Conservation (phyloP, 1,139 yeast species). For the Torulaspora pretoriensis region DNA sequence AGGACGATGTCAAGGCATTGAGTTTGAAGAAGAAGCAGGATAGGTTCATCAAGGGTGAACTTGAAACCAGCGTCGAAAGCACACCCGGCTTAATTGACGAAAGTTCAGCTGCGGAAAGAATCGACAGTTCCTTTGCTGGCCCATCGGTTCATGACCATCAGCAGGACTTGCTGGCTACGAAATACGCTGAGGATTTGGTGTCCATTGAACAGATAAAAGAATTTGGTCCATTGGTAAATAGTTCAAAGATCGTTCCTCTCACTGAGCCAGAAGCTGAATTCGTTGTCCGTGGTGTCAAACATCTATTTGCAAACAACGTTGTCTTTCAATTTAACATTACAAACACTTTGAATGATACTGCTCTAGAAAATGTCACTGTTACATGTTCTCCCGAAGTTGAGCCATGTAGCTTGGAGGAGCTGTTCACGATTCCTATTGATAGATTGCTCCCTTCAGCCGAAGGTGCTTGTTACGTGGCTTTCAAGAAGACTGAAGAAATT, state of each 20-base stretch:
- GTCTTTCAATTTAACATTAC: constrained; percentile 82
- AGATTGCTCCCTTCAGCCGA: constrained; percentile 65
- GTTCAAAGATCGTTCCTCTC: constrained; percentile 62
- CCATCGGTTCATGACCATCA: constrained; percentile 29
- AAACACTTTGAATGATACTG: constrained; percentile 76
- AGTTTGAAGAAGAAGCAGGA: constrained; percentile 43
- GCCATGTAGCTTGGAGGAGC: constrained; percentile 56
- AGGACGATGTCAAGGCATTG: constrained; percentile 52
- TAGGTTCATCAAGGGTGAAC: constrained; percentile 34
- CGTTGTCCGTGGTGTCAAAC: constrained; percentile 80
- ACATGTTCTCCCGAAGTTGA: constrained; percentile 50
- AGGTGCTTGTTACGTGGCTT: constrained; percentile 77
- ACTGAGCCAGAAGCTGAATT: constrained; percentile 94
- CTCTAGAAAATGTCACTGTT: constrained; percentile 77
- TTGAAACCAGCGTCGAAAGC: constrained; percentile 17
- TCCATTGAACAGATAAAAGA: constrained; percentile 59
- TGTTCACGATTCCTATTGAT: constrained; percentile 70
- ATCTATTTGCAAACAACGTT: constrained; percentile 68
- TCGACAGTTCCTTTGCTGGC: constrained; percentile 26
- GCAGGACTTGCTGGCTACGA: constrained; percentile 47
- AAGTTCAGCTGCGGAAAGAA: constrained; percentile 19
- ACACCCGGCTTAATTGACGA: constrained; percentile 12
- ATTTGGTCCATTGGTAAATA: constrained; percentile 73
- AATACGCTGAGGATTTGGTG: constrained; percentile 62
- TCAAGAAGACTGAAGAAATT: constrained; percentile 49